Evolutionary conservation across 2,329 filamentous ascomycete species (phyloP).

Genomic region (Cercospora janseana): DNA sequence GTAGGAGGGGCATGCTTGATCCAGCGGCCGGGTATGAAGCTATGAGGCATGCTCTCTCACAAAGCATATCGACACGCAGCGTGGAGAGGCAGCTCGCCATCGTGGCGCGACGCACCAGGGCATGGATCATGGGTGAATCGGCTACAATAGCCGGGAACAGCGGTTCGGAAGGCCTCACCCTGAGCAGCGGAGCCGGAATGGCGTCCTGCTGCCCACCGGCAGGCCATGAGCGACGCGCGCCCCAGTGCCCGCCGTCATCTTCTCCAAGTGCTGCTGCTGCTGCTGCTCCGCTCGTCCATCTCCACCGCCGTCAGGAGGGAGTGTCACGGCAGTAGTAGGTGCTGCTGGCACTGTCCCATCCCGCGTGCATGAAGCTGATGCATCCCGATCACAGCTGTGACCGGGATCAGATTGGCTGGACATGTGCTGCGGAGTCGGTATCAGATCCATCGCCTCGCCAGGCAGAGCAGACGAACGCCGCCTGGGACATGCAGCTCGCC

Average conservation of each 20-base stretch:
- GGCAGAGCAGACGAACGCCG: background rate
- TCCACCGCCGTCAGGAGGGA: no score
- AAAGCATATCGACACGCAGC: no score
- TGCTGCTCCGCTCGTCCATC: background rate
- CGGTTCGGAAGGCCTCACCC: background rate
- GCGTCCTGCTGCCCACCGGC: background rate
- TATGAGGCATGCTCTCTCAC: background rate
- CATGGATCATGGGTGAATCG: background rate
- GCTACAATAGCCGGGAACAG: background rate
- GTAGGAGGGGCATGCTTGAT: no score
- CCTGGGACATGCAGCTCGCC: background rate
- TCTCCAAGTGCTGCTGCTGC: background rate
- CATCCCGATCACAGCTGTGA: conserved; percentile 10
- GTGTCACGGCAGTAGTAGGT: background rate
- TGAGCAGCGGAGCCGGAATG: background rate
- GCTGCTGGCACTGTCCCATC: background rate
- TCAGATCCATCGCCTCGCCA: background rate
- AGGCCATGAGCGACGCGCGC: background rate
- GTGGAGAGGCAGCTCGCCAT: background rate
- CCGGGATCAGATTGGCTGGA: conserved; percentile 5
- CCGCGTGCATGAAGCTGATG: conserved; percentile 1
- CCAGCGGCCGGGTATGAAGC: background rate
- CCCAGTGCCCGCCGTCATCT: background rate
- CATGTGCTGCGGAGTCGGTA: conserved; percentile 8
- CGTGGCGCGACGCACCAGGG: background rate